These are phyloP conservation scores for Alloteropsis angusta DNA, from an alignment of 202 grass and related monocot genomes.

Conservation along the genomic window DNA sequence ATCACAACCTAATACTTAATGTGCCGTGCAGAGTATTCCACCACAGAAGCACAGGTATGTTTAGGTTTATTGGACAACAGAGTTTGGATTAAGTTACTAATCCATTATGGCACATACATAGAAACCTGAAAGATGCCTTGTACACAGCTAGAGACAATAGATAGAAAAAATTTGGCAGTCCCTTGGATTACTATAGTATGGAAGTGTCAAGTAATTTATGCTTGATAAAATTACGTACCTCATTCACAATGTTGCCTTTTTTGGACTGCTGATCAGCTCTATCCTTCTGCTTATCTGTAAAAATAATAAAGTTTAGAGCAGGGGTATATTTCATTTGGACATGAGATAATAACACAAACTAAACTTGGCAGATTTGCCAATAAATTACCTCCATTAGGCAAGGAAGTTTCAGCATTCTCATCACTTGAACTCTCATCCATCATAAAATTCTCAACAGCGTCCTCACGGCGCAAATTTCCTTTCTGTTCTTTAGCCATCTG, in stretches of 20 bases:
- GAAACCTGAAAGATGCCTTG: slow-evolving; percentile 9
- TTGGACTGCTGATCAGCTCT: slow-evolving; percentile 49
- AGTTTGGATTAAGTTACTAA: slow-evolving; percentile 7
- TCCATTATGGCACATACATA: neutral
- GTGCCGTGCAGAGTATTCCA: neutral
- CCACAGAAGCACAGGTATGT: neutral
- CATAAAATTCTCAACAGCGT: slow-evolving; percentile 68
- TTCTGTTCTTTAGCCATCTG: slow-evolving; percentile 84
- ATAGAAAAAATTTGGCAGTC: neutral
- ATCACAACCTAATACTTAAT: slow-evolving; percentile 14
- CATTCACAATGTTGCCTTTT: slow-evolving; percentile 39
- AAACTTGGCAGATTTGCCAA: neutral
- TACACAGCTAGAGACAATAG: too few relatives aligned
- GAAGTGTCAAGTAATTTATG: neutral
- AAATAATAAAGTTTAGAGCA: slow-evolving; percentile 9
- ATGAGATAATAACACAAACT: neutral
- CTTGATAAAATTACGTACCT: slow-evolving; percentile 42
- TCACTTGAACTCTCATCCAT: slow-evolving; percentile 85
- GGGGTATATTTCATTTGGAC: neutral
- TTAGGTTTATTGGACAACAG: neutral
- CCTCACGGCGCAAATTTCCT: slow-evolving; percentile 51
- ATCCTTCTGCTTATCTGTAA: slow-evolving; percentile 69
- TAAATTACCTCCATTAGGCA: slow-evolving; percentile 60
- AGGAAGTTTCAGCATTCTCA: slow-evolving; percentile 69
- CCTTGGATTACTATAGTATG: neutral